These are phyloP conservation scores for Pinus albicaulis DNA, from an alignment of 75 land plant species.

Conservation along the genomic window DNA sequence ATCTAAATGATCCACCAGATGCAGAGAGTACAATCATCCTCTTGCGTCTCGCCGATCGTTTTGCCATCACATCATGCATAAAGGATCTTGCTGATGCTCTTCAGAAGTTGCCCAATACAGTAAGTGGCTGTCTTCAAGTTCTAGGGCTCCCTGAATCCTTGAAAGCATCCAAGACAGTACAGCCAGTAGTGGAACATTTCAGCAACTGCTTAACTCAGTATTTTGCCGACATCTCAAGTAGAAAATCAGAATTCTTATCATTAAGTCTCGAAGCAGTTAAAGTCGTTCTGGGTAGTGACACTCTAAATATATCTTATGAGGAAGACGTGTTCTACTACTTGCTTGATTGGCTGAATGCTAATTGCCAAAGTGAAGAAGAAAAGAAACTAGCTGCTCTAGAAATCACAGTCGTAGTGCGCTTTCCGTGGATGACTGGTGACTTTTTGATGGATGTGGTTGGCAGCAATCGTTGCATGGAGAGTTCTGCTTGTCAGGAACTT, in stretches of 20 bases:
- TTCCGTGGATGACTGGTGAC: conserved; percentile 45
- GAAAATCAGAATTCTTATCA: conserved; percentile 30
- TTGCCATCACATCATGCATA: conserved; percentile 43
- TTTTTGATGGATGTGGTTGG: conserved; percentile 32
- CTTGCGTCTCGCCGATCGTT: conserved; percentile 34
- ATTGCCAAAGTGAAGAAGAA: conserved; percentile 17
- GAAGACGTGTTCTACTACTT: conserved; percentile 33
- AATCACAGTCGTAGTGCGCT: conserved; percentile 24
- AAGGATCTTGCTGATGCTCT: conserved; percentile 23
- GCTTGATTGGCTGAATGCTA: conserved; percentile 36
- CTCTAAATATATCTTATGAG: conserved; percentile 31
- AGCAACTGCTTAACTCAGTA: conserved; percentile 27
- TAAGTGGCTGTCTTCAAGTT: conserved; percentile 26
- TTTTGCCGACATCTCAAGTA: conserved; percentile 24
- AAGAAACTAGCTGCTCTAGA: conserved; percentile 18
- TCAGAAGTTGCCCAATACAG: conserved; percentile 20
- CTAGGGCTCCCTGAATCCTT: conserved; percentile 37
- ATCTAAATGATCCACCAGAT: conserved; percentile 21
- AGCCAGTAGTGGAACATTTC: conserved; percentile 34
- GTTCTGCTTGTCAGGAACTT: conserved; percentile 28
- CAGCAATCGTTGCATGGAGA: conserved; percentile 24
- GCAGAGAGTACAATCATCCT: conserved; percentile 33
- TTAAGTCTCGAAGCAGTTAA: conserved; percentile 35
- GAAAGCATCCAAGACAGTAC: conserved; percentile 24
- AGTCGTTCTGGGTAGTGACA: conserved; percentile 33